Percentiles rank a stretch among this genome's conserved stretches.
phyloP scores from a whole-genome alignment of 192 early-diverging fungal genomes.

The Pecoramyces ruminantium region DNA sequence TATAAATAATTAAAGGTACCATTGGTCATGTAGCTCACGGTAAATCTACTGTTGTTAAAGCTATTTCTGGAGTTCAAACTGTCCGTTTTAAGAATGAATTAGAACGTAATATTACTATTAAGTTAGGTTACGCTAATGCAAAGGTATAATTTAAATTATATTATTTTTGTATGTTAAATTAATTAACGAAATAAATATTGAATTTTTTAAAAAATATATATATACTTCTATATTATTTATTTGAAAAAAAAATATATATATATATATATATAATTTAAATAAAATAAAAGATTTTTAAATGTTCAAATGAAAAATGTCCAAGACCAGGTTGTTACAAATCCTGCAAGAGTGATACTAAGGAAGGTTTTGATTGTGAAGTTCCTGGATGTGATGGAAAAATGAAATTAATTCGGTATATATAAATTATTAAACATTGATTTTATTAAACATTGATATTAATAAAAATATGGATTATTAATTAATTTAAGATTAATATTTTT shows the following conservation, averaged over 20 bases:
- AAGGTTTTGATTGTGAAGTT: slow-evolving; percentile 76
- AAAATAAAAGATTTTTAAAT: slow-evolving; percentile 87
- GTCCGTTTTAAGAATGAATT: slow-evolving; percentile 96
- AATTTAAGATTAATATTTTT: no score
- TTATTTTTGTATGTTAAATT: no score
- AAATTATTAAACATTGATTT: neutral
- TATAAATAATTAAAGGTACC: slow-evolving; percentile 40
- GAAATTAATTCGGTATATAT: slow-evolving; percentile 49
- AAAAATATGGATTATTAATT: no score
- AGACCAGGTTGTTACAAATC: slow-evolving; percentile 93
- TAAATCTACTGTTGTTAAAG: slow-evolving; percentile 97
- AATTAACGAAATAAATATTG: no score
- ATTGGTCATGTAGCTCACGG: slow-evolving; percentile 99
- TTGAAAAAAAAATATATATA: no score
- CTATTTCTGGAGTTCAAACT: slow-evolving; percentile 94
- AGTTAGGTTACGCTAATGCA: slow-evolving; percentile 96
- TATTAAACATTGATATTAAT: no score
- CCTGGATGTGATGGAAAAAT: slow-evolving; percentile 68
- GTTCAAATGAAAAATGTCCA: slow-evolving; percentile 78
- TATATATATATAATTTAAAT: no score
- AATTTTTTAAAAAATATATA: no score
- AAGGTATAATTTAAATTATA: slow-evolving; percentile 62
- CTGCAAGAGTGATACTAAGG: slow-evolving; percentile 62
- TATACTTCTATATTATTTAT: no score
- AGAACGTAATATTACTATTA: slow-evolving; percentile 99